Evolutionary conservation across 371 early-diverging fungal species (phyloP).

Genomic region (Mortierella sp.): DNA sequence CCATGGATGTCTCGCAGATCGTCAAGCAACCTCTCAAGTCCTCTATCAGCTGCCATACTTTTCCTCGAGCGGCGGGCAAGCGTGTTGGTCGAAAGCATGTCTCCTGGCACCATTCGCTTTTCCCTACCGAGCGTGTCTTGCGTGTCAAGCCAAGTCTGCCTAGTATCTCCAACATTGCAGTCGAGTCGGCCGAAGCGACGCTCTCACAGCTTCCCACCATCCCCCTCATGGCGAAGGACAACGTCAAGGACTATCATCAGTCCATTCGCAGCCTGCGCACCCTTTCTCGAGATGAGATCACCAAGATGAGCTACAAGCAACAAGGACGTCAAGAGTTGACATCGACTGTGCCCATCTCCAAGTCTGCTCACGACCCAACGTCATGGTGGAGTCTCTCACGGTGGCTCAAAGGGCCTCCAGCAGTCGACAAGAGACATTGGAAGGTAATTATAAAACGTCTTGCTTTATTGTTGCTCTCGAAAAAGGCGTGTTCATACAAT

Average conservation of each 20-base stretch:
- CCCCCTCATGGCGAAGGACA: slow-evolving; percentile 44
- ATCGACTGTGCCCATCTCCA: slow-evolving; percentile 43
- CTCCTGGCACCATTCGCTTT: slow-evolving; percentile 54
- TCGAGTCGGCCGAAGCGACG: slow-evolving; percentile 30
- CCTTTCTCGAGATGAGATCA: slow-evolving; percentile 43
- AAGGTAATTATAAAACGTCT: slow-evolving; percentile 23
- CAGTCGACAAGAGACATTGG: slow-evolving; percentile 51
- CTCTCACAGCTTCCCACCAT: slow-evolving; percentile 37
- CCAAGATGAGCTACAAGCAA: slow-evolving; percentile 56
- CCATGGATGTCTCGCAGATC: background rate
- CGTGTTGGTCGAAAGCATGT: slow-evolving; percentile 48
- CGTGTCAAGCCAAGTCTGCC: slow-evolving; percentile 52
- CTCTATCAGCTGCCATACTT: slow-evolving; percentile 53
- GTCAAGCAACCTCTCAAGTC: slow-evolving; percentile 29
- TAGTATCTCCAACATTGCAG: slow-evolving; percentile 36
- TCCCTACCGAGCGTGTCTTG: slow-evolving; percentile 48
- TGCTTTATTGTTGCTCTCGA: no score
- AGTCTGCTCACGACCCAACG: slow-evolving; percentile 20
- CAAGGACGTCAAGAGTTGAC: slow-evolving; percentile 50
- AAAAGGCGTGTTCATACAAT: background rate
- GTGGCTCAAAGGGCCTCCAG: slow-evolving; percentile 35
- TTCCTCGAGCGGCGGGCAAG: slow-evolving; percentile 40
- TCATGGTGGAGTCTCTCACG: slow-evolving; percentile 51
- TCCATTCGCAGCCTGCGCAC: slow-evolving; percentile 50
- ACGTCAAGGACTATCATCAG: slow-evolving; percentile 43